Base-by-base conservation (phyloP, 2,329 filamentous ascomycete genomes). In the Arthroderma sp. region DNA sequence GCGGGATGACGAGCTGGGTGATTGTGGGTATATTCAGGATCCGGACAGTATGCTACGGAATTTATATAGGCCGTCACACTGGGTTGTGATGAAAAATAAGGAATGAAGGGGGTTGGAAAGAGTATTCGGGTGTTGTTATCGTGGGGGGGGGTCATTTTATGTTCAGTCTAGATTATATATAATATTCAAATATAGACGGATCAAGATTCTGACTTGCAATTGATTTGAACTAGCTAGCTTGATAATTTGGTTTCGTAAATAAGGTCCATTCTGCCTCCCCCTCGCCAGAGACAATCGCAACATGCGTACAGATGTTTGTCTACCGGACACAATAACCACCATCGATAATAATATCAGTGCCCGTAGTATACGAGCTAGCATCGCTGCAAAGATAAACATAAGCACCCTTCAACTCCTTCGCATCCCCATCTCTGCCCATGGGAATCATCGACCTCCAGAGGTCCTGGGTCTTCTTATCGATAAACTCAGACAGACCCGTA, bases 31-130 rank as follows among this genome's bases (percentile, higher is more conserved):
- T 59, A 91, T 96, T 40, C 83, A 87, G 54, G 85, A 96, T 57
- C 66, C 74, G 9, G 68, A 78, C 43, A 94, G 87, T 57, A 91
- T 98, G 86, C 66, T 95, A 55, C 81, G 83, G 59, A 91, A 82
- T 46, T 74, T 77, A 4, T 98, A 96, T 62, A 72, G 71, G 49
- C 85, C 85, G 10, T 84, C 80, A 44, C 79, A 83, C 50, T 98
- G 91, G 91, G 71, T 94, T 29, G 89, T 85, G 31, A 77, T 82
- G 50, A 98, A 94, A 15, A 42, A 34, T 28, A 42, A 30, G 36
- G 9, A n/a, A 31, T 34, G 8, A 11, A 34, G 32, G 32, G 11
- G 8, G 32, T 2, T 34, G 8, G 9, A 11, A 9, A 34, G 32
- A 34, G 32, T 9, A 22, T 22, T 22, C 15, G 15, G 15, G 15